Percentiles rank a stretch among this genome's conserved stretches.
Conservation (phyloP, 768 basidiomycete genomes). For the Lactarius indigo region DNA sequence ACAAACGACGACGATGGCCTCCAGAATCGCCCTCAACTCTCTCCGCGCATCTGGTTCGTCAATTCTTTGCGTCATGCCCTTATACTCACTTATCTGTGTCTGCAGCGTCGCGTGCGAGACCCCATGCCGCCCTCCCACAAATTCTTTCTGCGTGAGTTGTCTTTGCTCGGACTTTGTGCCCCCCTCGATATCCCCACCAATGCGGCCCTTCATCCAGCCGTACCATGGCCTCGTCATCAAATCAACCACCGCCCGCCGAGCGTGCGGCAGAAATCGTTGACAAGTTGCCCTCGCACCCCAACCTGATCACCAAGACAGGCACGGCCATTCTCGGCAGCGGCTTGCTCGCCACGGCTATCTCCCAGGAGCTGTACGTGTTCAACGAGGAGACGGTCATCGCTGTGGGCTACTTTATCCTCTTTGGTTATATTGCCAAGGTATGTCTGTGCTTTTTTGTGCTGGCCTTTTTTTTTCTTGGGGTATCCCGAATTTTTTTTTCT, state of each 20-base stretch:
- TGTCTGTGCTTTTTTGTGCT: slow-evolving; percentile 26
- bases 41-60: slow-evolving; percentile 28
- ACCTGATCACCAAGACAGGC: slow-evolving; percentile 93
- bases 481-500: neutral
- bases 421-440: slow-evolving; percentile 79
- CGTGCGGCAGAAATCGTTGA: slow-evolving; percentile 89
- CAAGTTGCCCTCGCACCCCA: slow-evolving; percentile 78
- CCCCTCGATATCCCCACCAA: slow-evolving; percentile 7
- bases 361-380: slow-evolving; percentile 94
- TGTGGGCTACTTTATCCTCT: slow-evolving; percentile 77
- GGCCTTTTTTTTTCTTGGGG: neutral
- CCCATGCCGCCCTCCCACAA: slow-evolving; percentile 45
- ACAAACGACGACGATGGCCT: slow-evolving; percentile 28
- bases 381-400: slow-evolving; percentile 95
- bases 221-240: slow-evolving; percentile 46
- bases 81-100: neutral
- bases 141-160: slow-evolving; percentile 45
- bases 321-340: slow-evolving; percentile 89
- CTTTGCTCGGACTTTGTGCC: slow-evolving; percentile 18
- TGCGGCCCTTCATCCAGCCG: neutral
- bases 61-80: neutral
- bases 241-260: slow-evolving; percentile 69
- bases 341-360: slow-evolving; percentile 86
- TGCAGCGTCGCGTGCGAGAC: slow-evolving; percentile 26
- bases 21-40: slow-evolving; percentile 30